phyloP scores from a whole-genome alignment of 805 yeast genomes.

The Scheffersomyces lignosus region DNA sequence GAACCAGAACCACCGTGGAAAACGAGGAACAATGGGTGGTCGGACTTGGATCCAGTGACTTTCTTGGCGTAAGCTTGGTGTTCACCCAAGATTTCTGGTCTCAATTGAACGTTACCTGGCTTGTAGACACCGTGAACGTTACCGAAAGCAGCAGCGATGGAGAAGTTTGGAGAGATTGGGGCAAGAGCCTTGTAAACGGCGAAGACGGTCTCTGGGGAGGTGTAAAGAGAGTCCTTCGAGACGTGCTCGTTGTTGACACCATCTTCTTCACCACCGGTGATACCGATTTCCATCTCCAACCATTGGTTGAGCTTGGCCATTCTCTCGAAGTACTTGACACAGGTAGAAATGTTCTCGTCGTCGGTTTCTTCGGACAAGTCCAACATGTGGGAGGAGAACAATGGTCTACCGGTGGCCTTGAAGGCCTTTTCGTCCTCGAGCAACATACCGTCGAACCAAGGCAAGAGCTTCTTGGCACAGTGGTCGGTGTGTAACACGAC shows the following conservation, averaged over 20 bases:
- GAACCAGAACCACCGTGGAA: conserved; percentile 99
- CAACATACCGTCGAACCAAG: conserved; percentile 98
- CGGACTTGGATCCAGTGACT: conserved; percentile 52
- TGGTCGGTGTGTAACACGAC: conserved; percentile 97
- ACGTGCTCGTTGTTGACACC: conserved; percentile 99
- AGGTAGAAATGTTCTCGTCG: conserved; percentile 90
- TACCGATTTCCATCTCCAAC: conserved; percentile 99
- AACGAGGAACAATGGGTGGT: conserved; percentile 87
- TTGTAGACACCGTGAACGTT: conserved; percentile 99
- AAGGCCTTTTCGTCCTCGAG: conserved; percentile 94
- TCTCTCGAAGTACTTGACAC: conserved; percentile 93
- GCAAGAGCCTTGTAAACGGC: conserved; percentile 86
- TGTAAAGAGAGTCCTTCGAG: conserved; percentile 83
- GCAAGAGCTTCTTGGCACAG: conserved; percentile 96
- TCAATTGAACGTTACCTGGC: conserved; percentile 95
- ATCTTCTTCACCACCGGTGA: conserved; percentile 99
- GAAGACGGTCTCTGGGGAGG: conserved; percentile 92
- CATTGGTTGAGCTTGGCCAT: conserved; percentile 93
- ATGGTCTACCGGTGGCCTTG: conserved; percentile 85
- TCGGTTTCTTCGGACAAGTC: conserved; percentile 96
- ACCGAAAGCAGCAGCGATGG: conserved; percentile 99
- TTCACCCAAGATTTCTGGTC: conserved; percentile 91
- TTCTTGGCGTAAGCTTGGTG: conserved; percentile 89
- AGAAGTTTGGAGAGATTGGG: conserved; percentile 95
- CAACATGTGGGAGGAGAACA: conserved; percentile 98